Percentiles rank a stretch among this genome's conserved stretches.
Evolutionary conservation across 768 basidiomycete species (phyloP).

Genomic region (Stropharia rugosoannulata): DNA sequence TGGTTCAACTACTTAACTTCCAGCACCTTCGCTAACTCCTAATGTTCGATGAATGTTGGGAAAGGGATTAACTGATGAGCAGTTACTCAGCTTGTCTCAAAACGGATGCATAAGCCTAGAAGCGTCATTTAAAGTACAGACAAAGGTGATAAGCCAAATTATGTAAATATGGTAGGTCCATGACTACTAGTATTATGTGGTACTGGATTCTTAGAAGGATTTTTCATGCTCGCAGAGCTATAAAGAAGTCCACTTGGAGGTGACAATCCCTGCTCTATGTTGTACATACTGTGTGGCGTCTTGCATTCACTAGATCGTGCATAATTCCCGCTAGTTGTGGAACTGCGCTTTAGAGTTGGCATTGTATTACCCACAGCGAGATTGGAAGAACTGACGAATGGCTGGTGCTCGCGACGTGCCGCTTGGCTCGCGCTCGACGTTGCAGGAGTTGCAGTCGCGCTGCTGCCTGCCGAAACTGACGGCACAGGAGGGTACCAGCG

Average conservation of each 20-base stretch:
- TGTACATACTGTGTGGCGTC: background rate
- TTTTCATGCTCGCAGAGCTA: conserved; percentile 7
- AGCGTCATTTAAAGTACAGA: background rate
- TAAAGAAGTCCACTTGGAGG: conserved; percentile 11
- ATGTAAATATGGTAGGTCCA: too few relatives aligned
- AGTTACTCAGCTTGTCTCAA: too few relatives aligned
- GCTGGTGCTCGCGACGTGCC: conserved; percentile 11
- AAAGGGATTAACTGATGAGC: too few relatives aligned
- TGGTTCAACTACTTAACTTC: background rate
- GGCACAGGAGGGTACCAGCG: conserved; percentile 2
- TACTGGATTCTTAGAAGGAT: conserved; percentile 7
- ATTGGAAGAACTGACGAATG: conserved; percentile 6
- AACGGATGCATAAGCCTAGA: too few relatives aligned
- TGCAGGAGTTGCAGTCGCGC: background rate
- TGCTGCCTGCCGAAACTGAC: too few relatives aligned
- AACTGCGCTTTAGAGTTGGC: conserved; percentile 13
- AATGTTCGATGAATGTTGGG: too few relatives aligned
- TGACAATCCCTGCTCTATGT: conserved; percentile 3
- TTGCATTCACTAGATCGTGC: background rate
- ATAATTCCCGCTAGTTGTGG: conserved; percentile 8
- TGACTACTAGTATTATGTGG: background rate
- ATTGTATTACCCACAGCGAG: conserved; percentile 5
- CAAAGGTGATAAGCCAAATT: background rate
- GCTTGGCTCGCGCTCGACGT: conserved; percentile 12
- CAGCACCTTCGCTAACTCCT: too few relatives aligned